phyloP scores from a whole-genome alignment of 805 yeast genomes.

The Cyberlindnera euphorbiae region DNA sequence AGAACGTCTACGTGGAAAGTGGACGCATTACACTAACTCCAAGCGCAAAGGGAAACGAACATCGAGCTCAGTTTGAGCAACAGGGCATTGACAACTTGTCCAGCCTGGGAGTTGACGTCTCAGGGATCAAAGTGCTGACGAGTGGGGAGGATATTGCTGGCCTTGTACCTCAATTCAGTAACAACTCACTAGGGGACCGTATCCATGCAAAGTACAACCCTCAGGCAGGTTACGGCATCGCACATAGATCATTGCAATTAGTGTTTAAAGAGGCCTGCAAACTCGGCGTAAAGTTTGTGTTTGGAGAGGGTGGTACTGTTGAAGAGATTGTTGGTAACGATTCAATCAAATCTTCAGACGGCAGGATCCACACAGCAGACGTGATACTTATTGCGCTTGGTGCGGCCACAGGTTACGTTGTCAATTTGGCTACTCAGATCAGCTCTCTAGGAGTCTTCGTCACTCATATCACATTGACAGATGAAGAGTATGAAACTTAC shows the following conservation, averaged over 20 bases:
- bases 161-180: slow-evolving; percentile 24
- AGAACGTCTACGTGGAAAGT: slow-evolving; percentile 33
- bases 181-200: slow-evolving; percentile 21
- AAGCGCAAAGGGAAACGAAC: slow-evolving; percentile 24
- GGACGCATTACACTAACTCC: slow-evolving; percentile 39
- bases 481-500: slow-evolving; percentile 31
- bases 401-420: slow-evolving; percentile 32
- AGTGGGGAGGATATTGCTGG: slow-evolving; percentile 30
- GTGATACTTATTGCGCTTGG: slow-evolving; percentile 33
- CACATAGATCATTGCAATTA: slow-evolving; percentile 33
- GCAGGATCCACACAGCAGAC: slow-evolving; percentile 25
- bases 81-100: slow-evolving; percentile 33
- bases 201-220: slow-evolving; percentile 33
- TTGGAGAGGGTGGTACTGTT: slow-evolving; percentile 30
- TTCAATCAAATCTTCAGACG: slow-evolving; percentile 25
- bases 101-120: slow-evolving; percentile 21
- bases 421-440: slow-evolving; percentile 30
- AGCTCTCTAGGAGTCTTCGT: slow-evolving; percentile 35
- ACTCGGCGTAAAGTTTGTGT: slow-evolving; percentile 32
- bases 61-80: slow-evolving; percentile 34
- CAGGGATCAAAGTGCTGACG: slow-evolving; percentile 25
- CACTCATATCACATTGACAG: slow-evolving; percentile 33
- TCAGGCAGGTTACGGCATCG: slow-evolving; percentile 38
- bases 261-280: slow-evolving; percentile 27
- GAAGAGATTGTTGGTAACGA: slow-evolving; percentile 12